A percentile compares a stretch with the other conserved stretches of the same genome.
phyloP scores from a whole-genome alignment of 768 basidiomycete genomes.

The Tricholoma matsutake region DNA sequence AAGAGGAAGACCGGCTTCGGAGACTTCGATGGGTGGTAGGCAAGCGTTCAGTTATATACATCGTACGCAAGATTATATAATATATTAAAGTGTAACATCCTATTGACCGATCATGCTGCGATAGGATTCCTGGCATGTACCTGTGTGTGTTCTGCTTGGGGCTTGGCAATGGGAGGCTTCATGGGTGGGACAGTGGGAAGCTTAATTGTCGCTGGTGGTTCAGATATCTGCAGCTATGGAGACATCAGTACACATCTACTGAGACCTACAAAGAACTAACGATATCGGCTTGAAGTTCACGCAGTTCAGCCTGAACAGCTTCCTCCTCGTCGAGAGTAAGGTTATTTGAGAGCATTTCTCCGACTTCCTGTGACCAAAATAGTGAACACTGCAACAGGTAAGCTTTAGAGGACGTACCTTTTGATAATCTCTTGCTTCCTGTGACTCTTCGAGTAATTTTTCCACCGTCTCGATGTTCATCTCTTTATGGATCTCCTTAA shows the following conservation, averaged over 20 bases:
- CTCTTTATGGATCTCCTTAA: conserved; percentile 93
- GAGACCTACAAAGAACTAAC: conserved; percentile 35
- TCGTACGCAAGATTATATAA: not conserved
- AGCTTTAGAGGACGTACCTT: conserved; percentile 43
- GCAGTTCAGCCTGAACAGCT: conserved; percentile 82
- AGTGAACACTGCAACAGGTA: not conserved
- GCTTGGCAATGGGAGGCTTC: conserved; percentile 32
- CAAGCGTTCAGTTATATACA: conserved; percentile 5
- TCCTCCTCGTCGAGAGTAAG: conserved; percentile 92
- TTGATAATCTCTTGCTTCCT: conserved; percentile 91
- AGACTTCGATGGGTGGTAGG: conserved; percentile 81
- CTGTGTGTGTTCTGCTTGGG: conserved; percentile 17
- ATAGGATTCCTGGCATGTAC: conserved; percentile 30
- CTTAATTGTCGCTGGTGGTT: conserved; percentile 26
- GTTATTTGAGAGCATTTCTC: conserved; percentile 78
- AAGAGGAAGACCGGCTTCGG: conserved; percentile 87
- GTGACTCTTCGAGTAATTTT: conserved; percentile 87
- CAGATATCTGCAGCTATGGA: conserved; percentile 29
- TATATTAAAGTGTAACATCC: not conserved
- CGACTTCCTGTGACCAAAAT: conserved; percentile 69
- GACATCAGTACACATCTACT: conserved; percentile 4
- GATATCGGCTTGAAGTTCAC: conserved; percentile 58
- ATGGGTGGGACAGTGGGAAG: conserved; percentile 56
- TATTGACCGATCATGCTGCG: conserved; percentile 21
- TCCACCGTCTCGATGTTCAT: conserved; percentile 93